Percentiles rank a stretch among this genome's conserved stretches.
Conservation (phyloP, 2,329 filamentous ascomycete genomes). For the Talaromyces atroroseus region DNA sequence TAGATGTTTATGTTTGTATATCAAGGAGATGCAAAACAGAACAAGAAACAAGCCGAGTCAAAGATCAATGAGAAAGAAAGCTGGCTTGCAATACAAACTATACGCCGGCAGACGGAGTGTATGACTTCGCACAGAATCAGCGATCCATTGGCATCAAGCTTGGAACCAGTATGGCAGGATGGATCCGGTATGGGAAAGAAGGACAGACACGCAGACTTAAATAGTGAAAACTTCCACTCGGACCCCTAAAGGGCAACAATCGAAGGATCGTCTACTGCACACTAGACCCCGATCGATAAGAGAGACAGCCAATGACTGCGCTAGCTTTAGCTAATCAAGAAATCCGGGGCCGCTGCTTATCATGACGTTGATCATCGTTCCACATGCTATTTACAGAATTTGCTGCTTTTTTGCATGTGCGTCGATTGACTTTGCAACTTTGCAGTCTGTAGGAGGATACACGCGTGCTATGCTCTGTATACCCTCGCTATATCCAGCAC, state of each 20-base stretch:
- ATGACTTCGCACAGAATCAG: not conserved
- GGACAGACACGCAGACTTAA: not conserved
- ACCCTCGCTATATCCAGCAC: no score
- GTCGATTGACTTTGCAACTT: no score
- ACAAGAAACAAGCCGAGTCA: not conserved
- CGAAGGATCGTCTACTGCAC: not conserved
- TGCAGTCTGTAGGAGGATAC: no score
- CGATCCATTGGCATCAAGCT: not conserved
- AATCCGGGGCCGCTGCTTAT: conserved; percentile 6
- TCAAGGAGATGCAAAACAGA: not conserved
- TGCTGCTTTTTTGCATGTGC: no score
- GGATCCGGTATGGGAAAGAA: not conserved
- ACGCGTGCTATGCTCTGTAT: no score
- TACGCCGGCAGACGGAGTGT: no score
- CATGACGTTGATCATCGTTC: conserved; percentile 11
- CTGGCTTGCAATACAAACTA: no score
- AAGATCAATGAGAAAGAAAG: no score
- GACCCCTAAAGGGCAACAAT: not conserved
- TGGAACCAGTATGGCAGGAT: not conserved
- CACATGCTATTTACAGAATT: no score
- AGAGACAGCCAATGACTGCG: conserved; percentile 1
- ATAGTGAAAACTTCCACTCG: not conserved
- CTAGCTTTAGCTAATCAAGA: not conserved
- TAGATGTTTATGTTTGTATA: not conserved
- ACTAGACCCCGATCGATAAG: not conserved